Conservation (phyloP, 2,329 filamentous ascomycete species). For the Fusarium piperis region DNA sequence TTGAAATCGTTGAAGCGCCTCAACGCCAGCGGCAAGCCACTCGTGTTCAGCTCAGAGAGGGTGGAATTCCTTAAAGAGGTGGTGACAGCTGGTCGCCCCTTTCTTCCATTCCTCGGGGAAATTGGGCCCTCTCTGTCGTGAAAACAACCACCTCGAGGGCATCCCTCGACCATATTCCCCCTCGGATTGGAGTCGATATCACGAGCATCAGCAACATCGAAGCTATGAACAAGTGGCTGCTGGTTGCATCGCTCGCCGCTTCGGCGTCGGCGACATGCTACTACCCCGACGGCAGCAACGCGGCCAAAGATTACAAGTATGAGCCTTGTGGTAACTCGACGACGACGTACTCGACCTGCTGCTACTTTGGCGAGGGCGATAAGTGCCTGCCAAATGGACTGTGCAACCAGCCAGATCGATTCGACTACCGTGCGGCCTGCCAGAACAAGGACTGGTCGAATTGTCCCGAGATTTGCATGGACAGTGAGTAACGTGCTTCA, state of each 20-base stretch:
- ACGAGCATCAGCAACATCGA: neutral
- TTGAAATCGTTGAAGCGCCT: conserved; percentile 46
- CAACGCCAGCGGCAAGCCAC: conserved; percentile 27
- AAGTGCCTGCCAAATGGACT: conserved; percentile 33
- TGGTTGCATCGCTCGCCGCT: neutral
- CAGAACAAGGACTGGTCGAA: conserved; percentile 36
- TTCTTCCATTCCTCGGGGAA: neutral
- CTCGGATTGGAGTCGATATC: neutral
- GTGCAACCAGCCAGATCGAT: conserved; percentile 20
- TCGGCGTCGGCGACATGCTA: conserved; percentile 26
- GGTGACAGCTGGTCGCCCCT: neutral
- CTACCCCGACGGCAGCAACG: conserved; percentile 34
- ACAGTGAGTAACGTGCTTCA: conserved; percentile 14
- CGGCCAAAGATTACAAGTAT: conserved; percentile 35
- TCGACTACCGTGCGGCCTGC: conserved; percentile 34
- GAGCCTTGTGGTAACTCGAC: conserved; percentile 29
- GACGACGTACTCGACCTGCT: conserved; percentile 31
- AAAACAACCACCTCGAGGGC: neutral
- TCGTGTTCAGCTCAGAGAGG: conserved; percentile 20
- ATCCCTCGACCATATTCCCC: neutral
- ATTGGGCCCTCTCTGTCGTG: neutral
- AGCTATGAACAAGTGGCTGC: conserved; percentile 3
- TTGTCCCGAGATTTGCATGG: conserved; percentile 33
- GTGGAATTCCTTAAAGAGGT: neutral
- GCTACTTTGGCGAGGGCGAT: conserved; percentile 38